A percentile compares a stretch with the other conserved stretches of the same genome.
phyloP scores from a whole-genome alignment of 1,284 basidiomycete species.

The Abortiporus biennis region DNA sequence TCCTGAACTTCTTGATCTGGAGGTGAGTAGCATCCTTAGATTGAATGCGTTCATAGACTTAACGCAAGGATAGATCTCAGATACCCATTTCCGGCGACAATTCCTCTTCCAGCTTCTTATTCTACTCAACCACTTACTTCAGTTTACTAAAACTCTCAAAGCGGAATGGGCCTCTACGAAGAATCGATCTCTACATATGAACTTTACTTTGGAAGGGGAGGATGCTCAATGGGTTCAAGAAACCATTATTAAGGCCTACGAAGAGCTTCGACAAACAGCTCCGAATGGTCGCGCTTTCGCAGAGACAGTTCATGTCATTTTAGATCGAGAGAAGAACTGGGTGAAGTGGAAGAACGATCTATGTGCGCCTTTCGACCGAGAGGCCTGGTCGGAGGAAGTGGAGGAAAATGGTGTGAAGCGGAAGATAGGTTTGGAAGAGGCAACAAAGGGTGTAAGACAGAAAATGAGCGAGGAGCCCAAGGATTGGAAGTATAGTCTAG shows the following conservation, averaged over 20 bases:
- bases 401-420: slow-evolving; percentile 22
- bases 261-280: slow-evolving; percentile 68
- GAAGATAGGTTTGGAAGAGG: slow-evolving; percentile 54
- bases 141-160: slow-evolving; percentile 69
- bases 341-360: slow-evolving; percentile 79
- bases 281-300: slow-evolving; percentile 71
- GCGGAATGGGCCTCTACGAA: slow-evolving; percentile 51
- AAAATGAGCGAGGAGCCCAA: slow-evolving; percentile 49
- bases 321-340: slow-evolving; percentile 83
- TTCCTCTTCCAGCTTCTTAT: slow-evolving; percentile 85
- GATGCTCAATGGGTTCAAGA: slow-evolving; percentile 75
- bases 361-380: slow-evolving; percentile 71
- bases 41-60: not conserved
- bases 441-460: slow-evolving; percentile 42
- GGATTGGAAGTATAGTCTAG: slow-evolving; percentile 56
- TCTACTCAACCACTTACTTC: slow-evolving; percentile 73
- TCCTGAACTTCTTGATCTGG: slow-evolving; percentile 79
- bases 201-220: slow-evolving; percentile 62
- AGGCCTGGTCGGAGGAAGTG: slow-evolving; percentile 46
- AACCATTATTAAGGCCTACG: slow-evolving; percentile 52
- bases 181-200: slow-evolving; percentile 74
- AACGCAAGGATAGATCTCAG: slow-evolving; percentile 56
- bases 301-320: slow-evolving; percentile 61
- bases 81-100: slow-evolving; percentile 88
- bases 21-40: slow-evolving; percentile 41